A percentile compares a stretch with the other conserved stretches of the same genome.
phyloP scores from a whole-genome alignment of 2,329 filamentous ascomycete species.

The Botrytis paeoniae region DNA sequence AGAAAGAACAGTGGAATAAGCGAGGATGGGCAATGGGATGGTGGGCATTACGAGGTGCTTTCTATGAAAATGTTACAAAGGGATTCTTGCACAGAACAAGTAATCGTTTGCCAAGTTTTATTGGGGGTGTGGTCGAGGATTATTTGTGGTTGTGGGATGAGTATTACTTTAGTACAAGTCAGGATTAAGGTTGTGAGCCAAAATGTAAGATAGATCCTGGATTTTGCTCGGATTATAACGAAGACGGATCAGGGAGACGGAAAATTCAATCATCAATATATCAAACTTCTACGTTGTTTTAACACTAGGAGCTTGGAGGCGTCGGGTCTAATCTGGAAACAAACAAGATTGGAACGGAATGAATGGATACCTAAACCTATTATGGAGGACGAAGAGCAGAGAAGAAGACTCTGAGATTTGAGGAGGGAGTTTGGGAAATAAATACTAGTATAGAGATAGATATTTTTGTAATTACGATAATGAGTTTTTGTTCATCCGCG shows the following conservation, averaged over 20 bases:
- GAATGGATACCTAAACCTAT: conserved; percentile 2
- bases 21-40: conserved; percentile 88
- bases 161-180: conserved; percentile 70
- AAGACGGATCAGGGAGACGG: background rate
- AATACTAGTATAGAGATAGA: conserved; percentile 4
- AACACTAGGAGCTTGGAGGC: background rate
- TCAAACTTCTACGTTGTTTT: background rate
- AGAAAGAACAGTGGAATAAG: conserved; percentile 85
- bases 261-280: background rate
- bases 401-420: background rate
- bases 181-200: conserved; percentile 26
- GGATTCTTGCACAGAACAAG: conserved; percentile 59
- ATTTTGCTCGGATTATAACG: background rate
- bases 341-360: background rate
- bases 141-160: conserved; percentile 98
- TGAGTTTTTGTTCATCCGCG: background rate
- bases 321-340: background rate
- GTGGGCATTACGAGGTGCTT: conserved; percentile 96
- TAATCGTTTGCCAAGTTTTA: conserved; percentile 54
- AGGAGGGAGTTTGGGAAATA: background rate
- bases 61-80: conserved; percentile 89
- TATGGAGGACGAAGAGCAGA: background rate
- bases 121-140: conserved; percentile 85
- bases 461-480: conserved; percentile 15
- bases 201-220: background rate